Evolutionary conservation across 352 stramenopile genomes (phyloP).

Genomic region (Pythium phragmitis): DNA sequence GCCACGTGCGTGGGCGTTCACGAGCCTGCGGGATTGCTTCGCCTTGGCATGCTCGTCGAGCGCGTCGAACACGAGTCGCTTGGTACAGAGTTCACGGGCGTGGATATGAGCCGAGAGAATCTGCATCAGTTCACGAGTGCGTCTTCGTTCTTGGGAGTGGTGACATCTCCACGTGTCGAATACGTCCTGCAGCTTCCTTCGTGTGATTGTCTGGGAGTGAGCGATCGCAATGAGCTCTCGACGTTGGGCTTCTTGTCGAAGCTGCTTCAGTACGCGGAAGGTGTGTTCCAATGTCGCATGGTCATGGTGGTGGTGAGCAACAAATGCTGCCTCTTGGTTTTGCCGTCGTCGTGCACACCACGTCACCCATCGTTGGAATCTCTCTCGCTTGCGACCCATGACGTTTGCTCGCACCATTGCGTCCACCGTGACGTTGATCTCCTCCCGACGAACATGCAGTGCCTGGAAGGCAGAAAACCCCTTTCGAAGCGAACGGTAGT

Average conservation of each 20-base stretch:
- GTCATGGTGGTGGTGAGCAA: neutral
- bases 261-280: neutral
- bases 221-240: neutral
- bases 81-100: neutral
- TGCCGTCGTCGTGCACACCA: neutral
- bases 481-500: conserved; percentile 14
- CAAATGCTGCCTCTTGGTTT: neutral
- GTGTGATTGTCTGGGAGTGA: neutral
- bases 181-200: neutral
- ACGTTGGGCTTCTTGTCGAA: conserved; percentile 1
- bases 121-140: neutral
- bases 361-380: neutral
- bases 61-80: conserved; percentile 6
- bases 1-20: conserved; percentile 34
- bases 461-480: conserved; percentile 13
- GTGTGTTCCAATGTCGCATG: neutral
- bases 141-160: neutral
- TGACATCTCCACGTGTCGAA: conserved; percentile 14
- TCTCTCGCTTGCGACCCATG: neutral
- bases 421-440: neutral
- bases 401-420: neutral
- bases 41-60: conserved; percentile 15
- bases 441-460: neutral
- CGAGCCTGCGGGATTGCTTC: conserved; percentile 1
- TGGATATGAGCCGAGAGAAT: neutral